A percentile compares a stretch with the other conserved stretches of the same genome.
These are phyloP conservation scores for Psilocybe azurescens DNA, from an alignment of 768 basidiomycete species.

Conservation along the genomic window DNA sequence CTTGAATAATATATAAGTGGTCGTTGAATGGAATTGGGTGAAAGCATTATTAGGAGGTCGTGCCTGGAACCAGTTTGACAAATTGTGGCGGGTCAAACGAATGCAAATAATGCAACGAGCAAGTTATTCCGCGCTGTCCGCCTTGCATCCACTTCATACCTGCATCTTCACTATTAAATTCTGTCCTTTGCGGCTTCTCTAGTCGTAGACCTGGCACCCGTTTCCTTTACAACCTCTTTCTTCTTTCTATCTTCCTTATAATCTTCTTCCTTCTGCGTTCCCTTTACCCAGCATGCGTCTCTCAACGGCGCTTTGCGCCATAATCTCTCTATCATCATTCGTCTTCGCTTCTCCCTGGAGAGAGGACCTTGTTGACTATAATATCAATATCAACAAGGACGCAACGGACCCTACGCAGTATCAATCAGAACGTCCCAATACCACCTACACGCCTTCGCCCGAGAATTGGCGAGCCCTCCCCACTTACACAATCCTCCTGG, in stretches of 20 bases:
- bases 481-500: slow-evolving; percentile 81
- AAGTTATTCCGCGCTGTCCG: slow-evolving; percentile 18
- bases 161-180: slow-evolving; percentile 5
- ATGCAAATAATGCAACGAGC: slow-evolving; percentile 20
- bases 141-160: slow-evolving; percentile 8
- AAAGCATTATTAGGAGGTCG: neutral
- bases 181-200: slow-evolving; percentile 7
- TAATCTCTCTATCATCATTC: slow-evolving; percentile 41
- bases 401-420: slow-evolving; percentile 49
- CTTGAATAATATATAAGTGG: neutral
- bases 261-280: slow-evolving; percentile 16
- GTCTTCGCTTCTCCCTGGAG: slow-evolving; percentile 69
- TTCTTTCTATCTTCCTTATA: slow-evolving; percentile 20
- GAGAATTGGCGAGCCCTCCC: slow-evolving; percentile 86
- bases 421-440: slow-evolving; percentile 65
- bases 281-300: slow-evolving; percentile 47
- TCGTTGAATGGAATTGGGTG: neutral
- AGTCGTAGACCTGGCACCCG: slow-evolving; percentile 2
- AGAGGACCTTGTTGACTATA: slow-evolving; percentile 70
- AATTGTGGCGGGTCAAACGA: slow-evolving; percentile 20
- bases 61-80: neutral
- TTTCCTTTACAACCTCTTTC: neutral
- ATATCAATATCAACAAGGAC: slow-evolving; percentile 79
- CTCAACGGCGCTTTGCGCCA: slow-evolving; percentile 44
- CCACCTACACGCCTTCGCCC: slow-evolving; percentile 80